These are phyloP conservation scores for Silene uniflora DNA, from an alignment of 148 eudicot species.

Conservation along the genomic window DNA sequence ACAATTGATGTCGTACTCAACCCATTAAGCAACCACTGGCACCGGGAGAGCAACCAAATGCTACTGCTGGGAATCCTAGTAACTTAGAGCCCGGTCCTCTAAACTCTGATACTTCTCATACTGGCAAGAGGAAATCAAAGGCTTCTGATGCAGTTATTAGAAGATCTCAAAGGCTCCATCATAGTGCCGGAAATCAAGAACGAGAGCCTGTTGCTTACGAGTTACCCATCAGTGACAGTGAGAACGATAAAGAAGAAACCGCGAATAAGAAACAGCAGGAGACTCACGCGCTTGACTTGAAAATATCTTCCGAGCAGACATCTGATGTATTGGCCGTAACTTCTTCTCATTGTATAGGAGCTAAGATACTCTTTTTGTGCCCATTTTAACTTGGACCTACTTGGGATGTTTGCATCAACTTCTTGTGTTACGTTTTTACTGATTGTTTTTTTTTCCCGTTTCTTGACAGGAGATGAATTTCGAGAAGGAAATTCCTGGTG, in stretches of 20 bases:
- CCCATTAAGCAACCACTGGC: background rate
- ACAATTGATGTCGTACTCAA: background rate
- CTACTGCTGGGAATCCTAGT: background rate
- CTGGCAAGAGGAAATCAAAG: constrained; percentile 20
- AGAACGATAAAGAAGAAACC: constrained; percentile 15
- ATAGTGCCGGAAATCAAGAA: constrained; percentile 14
- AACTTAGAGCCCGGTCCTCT: constrained; percentile 3
- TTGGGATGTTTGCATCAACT: no score
- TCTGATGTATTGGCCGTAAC: constrained; percentile 18
- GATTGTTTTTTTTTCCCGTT: background rate
- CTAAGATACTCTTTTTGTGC: no score
- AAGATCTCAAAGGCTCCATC: constrained; percentile 38
- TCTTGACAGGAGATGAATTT: constrained; percentile 19
- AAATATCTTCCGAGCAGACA: constrained; percentile 19
- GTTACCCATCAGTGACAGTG: constrained; percentile 28
- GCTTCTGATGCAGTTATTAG: constrained; percentile 18
- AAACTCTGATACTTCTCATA: constrained; percentile 5
- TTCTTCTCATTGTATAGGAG: constrained; percentile 8
- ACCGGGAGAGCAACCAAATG: constrained; percentile 2
- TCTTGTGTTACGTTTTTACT: constrained; percentile 12
- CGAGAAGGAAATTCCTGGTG: constrained; percentile 16
- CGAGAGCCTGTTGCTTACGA: constrained; percentile 25
- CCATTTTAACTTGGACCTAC: no score
- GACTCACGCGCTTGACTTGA: constrained; percentile 16
- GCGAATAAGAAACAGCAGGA: constrained; percentile 17